phyloP scores from a whole-genome alignment of 257 asterid species.

The Echites panduratus region DNA sequence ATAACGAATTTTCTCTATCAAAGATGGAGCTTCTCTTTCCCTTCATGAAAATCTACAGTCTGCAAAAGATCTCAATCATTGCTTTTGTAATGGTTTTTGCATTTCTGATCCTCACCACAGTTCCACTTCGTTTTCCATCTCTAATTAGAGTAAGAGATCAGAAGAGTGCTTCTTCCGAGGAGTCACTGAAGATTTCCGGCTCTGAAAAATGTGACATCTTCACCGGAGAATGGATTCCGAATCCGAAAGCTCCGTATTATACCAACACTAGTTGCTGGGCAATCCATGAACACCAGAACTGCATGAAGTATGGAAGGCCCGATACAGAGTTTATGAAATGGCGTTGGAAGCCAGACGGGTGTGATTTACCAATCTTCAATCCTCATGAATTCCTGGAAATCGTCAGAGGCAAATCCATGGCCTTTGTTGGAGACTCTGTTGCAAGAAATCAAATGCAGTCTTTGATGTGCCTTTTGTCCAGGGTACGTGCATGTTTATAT shows the following conservation, averaged over 20 bases:
- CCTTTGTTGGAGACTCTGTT: conserved; percentile 31
- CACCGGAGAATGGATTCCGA: conserved; percentile 27
- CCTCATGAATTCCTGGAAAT: conserved; percentile 24
- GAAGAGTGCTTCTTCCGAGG: no score
- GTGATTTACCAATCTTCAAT: conserved; percentile 24
- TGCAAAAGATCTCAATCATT: conserved; percentile 3
- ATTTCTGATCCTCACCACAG: conserved; percentile 8
- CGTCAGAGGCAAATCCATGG: conserved; percentile 27
- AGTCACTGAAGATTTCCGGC: background rate
- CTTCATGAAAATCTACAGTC: background rate
- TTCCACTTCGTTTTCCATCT: conserved; percentile 18
- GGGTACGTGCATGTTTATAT: no score
- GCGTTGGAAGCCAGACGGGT: conserved; percentile 30
- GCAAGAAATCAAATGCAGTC: conserved; percentile 36
- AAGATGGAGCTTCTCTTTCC: no score
- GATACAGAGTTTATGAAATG: conserved; percentile 30
- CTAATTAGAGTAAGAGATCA: background rate
- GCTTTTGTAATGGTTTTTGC: background rate
- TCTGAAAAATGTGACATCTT: conserved; percentile 21
- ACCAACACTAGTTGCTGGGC: conserved; percentile 25
- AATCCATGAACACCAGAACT: conserved; percentile 28
- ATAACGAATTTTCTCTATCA: no score
- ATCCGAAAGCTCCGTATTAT: conserved; percentile 28
- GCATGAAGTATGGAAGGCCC: conserved; percentile 31
- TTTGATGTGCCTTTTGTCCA: conserved; percentile 26